Percentiles rank a stretch among this genome's conserved stretches.
Conservation (phyloP, 805 yeast species). For the Metschnikowia proteae region DNA sequence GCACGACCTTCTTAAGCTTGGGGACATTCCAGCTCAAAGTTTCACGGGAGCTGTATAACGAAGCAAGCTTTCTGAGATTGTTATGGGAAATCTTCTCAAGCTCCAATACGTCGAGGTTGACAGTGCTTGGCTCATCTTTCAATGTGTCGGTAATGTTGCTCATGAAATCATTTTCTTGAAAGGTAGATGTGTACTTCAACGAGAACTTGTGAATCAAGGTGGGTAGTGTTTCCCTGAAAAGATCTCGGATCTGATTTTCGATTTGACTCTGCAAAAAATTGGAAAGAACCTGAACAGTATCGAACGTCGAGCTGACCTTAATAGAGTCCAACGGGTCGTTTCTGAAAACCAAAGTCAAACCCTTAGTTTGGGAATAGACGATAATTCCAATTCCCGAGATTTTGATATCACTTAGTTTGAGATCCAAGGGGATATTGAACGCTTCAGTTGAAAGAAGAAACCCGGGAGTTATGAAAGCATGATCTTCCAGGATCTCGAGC, state of each 20-base stretch:
- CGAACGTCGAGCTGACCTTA: slow-evolving; percentile 82
- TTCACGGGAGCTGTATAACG: slow-evolving; percentile 67
- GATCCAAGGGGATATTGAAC: slow-evolving; percentile 73
- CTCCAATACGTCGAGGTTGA: slow-evolving; percentile 12
- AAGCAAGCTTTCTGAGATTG: slow-evolving; percentile 31
- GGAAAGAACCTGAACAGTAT: slow-evolving; percentile 79
- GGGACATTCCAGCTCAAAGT: slow-evolving; percentile 72
- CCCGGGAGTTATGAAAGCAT: slow-evolving; percentile 58
- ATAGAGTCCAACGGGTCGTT: slow-evolving; percentile 86
- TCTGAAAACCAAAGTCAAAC: slow-evolving; percentile 80
- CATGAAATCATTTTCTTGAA: slow-evolving; percentile 20
- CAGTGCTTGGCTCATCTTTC: slow-evolving; percentile 8
- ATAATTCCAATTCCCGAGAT: slow-evolving; percentile 79
- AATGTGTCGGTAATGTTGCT: slow-evolving; percentile 20
- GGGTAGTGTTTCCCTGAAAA: slow-evolving; percentile 82
- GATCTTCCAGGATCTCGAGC: slow-evolving; percentile 26
- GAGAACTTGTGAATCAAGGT: slow-evolving; percentile 73
- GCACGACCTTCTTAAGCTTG: slow-evolving; percentile 52
- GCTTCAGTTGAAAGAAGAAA: slow-evolving; percentile 63
- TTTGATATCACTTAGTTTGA: slow-evolving; percentile 66
- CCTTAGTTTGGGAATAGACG: slow-evolving; percentile 77
- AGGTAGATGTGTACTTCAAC: slow-evolving; percentile 44
- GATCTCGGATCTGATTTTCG: slow-evolving; percentile 71
- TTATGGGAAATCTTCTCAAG: slow-evolving; percentile 43
- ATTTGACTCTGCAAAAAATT: slow-evolving; percentile 77